Evolutionary conservation across 257 asterid genomes (phyloP), one percentile per base, ranked within the genome.

Genomic region (Nicotiana otophora): DNA sequence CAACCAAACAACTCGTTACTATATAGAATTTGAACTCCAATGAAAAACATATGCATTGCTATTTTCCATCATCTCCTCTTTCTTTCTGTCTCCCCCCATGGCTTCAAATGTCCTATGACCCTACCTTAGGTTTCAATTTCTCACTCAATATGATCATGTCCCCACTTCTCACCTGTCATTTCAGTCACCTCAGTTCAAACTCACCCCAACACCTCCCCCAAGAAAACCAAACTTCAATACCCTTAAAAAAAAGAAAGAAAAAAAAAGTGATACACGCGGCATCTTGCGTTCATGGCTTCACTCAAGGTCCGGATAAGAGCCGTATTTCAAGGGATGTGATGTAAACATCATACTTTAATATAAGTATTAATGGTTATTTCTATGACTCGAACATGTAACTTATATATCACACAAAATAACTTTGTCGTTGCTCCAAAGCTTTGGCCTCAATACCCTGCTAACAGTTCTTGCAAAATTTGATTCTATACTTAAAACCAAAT

Each of bases 41-140:
- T 1, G 36, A 42, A 72, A 72, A 39, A 69, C 48, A 39, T 69
- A 36, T 68, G 23, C 58, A 36, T 31, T 70, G 58, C 5, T 70
- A n/a, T 11, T 70, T 77, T 77, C 81, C 82, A 83, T 30, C 84
- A 70, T 10, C 67, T 79, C 67, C 61, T 67, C 77, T 51, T 34
- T 67, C 77, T 82, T 54, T 62, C 34, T 51, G 65, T 54, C 69
- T 66, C 39, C 53, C 54, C 46, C 46, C 53, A 31, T 81, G 83
- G 55, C 48, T 80, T 81, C 79, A 51, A 82, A 31, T 48, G 79
- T 76, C 28, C 85, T 70, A 30, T 85, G 89, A 83, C 90, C 91
- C 90, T 83, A 74, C 93, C 68, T 82, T 80, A 39, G 55, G 81
- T 83, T 92, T 86, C 81, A 82, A 82, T 80, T 85, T 69, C 64